Evolutionary conservation across 1,284 basidiomycete species (phyloP), one percentile per base, ranked within the genome.

Genomic region (Gomphus bonarii): DNA sequence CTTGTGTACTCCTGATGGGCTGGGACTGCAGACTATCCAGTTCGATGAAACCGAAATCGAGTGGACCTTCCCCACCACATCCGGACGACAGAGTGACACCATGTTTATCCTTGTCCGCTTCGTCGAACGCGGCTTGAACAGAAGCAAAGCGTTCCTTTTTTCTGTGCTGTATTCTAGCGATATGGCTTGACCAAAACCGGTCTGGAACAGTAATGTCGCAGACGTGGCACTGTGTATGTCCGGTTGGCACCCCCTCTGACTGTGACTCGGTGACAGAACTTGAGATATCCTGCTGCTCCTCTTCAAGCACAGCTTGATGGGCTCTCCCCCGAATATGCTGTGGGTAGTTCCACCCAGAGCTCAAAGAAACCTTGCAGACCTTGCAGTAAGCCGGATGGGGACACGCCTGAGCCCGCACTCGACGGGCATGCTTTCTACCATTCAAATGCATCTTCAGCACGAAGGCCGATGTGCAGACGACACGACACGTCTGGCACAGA

Each of bases 21-120:
- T 30, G 40, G 8, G 35, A 9, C 11, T 11, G 25, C 8, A 62
- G 60, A 18, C 48, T 48, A 16, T 36, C 46, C 5, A 67, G 64
- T 8, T 72, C 68, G 10, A 76, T 61, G 40, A 75, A 67, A 10
- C 67, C 74, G 54, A 78, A 75, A 57, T 79, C 72, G 14, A 72
- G 59, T 8, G 62, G 61, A 1, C 71, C 72, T 46, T 66, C 63
- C 12, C 22, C 40, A 8, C 42, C 40, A 18, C 18, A 22, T 36
- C n/a, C 16, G 38, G 50, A n/a, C 2, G 52, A 42, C 4, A 79
- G 61, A 0, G 62, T 60, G 14, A 78, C 64, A 0, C 71, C 73
- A 49, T 77, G 67, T 47, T 77, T 75, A 57, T 77, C 75, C 55
- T 71, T 71, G 57, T 74, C 72, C 0, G 75, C 72, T 35, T 75